Base-by-base conservation (phyloP, 208 protist genomes). In the Trypanosoma vivax region DNA sequence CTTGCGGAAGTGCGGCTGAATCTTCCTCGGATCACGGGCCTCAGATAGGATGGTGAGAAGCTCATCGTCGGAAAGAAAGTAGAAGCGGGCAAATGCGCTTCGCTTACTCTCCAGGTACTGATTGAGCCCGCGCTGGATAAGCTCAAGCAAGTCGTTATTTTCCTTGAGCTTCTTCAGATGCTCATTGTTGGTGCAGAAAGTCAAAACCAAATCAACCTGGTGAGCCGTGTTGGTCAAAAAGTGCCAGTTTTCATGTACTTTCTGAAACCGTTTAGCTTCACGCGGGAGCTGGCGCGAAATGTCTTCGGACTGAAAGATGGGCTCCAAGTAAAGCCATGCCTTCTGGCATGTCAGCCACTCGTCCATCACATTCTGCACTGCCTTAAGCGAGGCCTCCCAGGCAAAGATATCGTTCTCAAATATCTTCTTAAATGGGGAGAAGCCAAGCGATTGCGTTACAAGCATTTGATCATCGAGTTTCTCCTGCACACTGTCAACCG, bases 81-180 rank as follows among this genome's bases (percentile, higher is more conserved):
- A 97, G 61, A 95, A 96, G 19, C 89, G 77, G 0, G 95, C 92
- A 53, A 98, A 98, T 34, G 87, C 91, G 50, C 83, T 77, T 2
- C 93, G 83, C 60, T 98, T 98, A 67, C 90, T 97, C 73, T 97
- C 93, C 16, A 98, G 74, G 79, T 98, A 98, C 56, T 98, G 93
- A 47, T 97, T 96, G 7, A 99, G 78, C 2, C 92, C 90, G 27
- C 94, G 90, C 69, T 98, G 90, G n/a, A 99, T 92, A 43, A 94
- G 51, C 47, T 98, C 96, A n/a, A 98, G 76, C 19, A 88, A 70
- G 35, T 90, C 73, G 79, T 97, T 97, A 65, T 80, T 87, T 70
- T 98, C 93, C 49, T 76, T 78, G 53, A 98, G 87, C 51, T 83
- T 52, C 55, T 78, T 72, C 1, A 98, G 67, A 39, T 74, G 94